Evolutionary conservation across 257 asterid genomes (phyloP), one percentile per base, ranked within the genome.

Genomic region (Nicotiana noctiflora): DNA sequence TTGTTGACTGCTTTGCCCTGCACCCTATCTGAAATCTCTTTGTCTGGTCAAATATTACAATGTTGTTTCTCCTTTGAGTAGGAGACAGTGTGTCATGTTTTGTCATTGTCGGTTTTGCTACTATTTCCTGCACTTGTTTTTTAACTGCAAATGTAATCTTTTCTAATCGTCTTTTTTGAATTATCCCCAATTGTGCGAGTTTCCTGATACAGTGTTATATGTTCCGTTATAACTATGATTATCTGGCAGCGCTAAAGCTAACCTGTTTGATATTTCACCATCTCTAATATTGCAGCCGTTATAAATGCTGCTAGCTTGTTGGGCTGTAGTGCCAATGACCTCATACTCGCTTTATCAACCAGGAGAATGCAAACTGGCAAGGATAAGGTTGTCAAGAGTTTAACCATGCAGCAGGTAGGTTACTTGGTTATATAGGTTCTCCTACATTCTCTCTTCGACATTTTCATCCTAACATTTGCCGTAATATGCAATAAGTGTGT

Each of bases 251-350:
- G 15, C 61, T 74, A 49, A 74, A 25, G 23, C 44, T 74, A 17
- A 49, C 40, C 34, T 74, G 61, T 74, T 74, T 74, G 61, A 15
- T 74, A 49, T 49, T 70, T 49, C 34, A 25, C 60, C 19, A 25
- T 15, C 14, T 74, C 40, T 74, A 23, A 6, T 74, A 18, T 74
- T 83, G 86, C 94, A 95, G 99, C 99, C 78, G 87, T 92, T 81
- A 79, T 82, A 85, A 88, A 87, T 85, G 93, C 97, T 86, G 91
- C 94, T 81, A 80, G 85, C 87, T 89, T 96, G 90, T 86, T 96
- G 56, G 99, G 99, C 75, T 96, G 98, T 88, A 82, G 86, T 86
- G 82, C 81, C 80, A 82, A 89, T 83, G 98, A 94, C 82, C 91
- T 96, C 84, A 87, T 86, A 83, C 86, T 82, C 84, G 90, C 91